A percentile compares a stretch with the other conserved stretches of the same genome.
Evolutionary conservation across 192 early-diverging fungal genomes (phyloP).

Genomic region (Coemansia sp.): DNA sequence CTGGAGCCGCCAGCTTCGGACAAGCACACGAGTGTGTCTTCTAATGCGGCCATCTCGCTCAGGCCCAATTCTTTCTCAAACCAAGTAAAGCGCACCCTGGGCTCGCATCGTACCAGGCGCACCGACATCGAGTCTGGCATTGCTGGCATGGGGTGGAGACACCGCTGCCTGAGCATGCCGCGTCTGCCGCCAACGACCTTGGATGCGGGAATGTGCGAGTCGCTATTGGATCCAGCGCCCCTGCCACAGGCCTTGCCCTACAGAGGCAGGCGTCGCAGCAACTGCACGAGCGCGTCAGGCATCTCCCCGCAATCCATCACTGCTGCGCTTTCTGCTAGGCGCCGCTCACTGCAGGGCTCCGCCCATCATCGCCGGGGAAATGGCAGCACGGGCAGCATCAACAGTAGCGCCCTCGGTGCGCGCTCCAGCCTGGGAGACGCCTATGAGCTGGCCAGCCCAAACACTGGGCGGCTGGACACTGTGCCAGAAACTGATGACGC

Average conservation of each 20-base stretch:
- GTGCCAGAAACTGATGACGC: constrained; percentile 28
- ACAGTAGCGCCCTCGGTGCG: background rate
- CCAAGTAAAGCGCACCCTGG: background rate
- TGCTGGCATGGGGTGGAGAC: background rate
- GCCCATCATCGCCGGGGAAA: background rate
- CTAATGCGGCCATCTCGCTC: constrained; percentile 19
- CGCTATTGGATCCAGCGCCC: constrained; percentile 24
- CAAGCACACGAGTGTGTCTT: constrained; percentile 1
- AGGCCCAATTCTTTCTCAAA: constrained; percentile 33
- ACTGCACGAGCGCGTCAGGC: background rate
- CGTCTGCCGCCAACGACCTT: constrained; percentile 34
- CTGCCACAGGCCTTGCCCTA: background rate
- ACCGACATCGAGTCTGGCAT: background rate
- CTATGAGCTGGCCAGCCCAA: background rate
- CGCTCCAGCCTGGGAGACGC: constrained; percentile 6
- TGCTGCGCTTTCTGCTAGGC: constrained; percentile 4
- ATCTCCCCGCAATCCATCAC: constrained; percentile 12
- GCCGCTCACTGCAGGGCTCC: constrained; percentile 12
- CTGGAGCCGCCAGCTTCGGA: constrained; percentile 1
- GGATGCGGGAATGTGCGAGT: constrained; percentile 34
- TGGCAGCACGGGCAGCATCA: background rate
- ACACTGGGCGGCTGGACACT: constrained; percentile 10
- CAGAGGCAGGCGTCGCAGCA: background rate
- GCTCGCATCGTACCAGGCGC: background rate
- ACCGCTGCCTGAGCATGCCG: constrained; percentile 44